These are phyloP conservation scores for Suhomyces guaymorum DNA, from an alignment of 1,139 yeast species.

Conservation along the genomic window DNA sequence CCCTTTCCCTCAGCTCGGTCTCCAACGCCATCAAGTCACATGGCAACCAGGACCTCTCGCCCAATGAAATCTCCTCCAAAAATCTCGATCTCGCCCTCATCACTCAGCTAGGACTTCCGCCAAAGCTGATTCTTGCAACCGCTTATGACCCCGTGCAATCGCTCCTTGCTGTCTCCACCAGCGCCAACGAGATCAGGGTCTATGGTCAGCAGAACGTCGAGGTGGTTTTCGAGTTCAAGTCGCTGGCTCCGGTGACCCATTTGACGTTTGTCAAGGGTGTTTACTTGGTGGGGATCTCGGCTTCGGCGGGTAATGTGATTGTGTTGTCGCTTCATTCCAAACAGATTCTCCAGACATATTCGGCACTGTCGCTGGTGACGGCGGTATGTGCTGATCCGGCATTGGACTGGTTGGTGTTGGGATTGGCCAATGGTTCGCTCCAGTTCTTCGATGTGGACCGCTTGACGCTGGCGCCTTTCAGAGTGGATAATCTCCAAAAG, in stretches of 20 bases:
- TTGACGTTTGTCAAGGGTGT: constrained; percentile 76
- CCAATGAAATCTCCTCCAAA: constrained; percentile 41
- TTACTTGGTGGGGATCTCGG: constrained; percentile 70
- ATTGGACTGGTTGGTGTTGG: constrained; percentile 81
- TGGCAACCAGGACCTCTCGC: constrained; percentile 41
- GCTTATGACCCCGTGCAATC: constrained; percentile 91
- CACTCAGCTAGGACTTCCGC: constrained; percentile 42
- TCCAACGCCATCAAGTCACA: constrained; percentile 55
- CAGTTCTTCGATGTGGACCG: constrained; percentile 84
- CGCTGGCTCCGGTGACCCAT: constrained; percentile 52
- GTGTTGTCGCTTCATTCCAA: constrained; percentile 72
- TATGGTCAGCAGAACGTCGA: constrained; percentile 86
- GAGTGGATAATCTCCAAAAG: constrained; percentile 74
- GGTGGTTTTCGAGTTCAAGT: constrained; percentile 58
- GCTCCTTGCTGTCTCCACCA: constrained; percentile 78
- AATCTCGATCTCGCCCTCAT: constrained; percentile 35
- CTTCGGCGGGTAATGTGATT: constrained; percentile 49
- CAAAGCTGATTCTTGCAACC: constrained; percentile 52
- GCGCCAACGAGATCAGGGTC: constrained; percentile 66
- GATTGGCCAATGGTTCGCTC: constrained; percentile 74
- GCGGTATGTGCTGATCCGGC: constrained; percentile 80
- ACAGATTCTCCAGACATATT: constrained; percentile 53
- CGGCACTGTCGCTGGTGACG: constrained; percentile 66
- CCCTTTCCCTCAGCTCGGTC: constrained; percentile 50
- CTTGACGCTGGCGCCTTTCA: constrained; percentile 61